A percentile compares a stretch with the other conserved stretches of the same genome.
These are phyloP conservation scores for Udeniomyces megalosporus DNA, from an alignment of 768 basidiomycete species.

Conservation along the genomic window DNA sequence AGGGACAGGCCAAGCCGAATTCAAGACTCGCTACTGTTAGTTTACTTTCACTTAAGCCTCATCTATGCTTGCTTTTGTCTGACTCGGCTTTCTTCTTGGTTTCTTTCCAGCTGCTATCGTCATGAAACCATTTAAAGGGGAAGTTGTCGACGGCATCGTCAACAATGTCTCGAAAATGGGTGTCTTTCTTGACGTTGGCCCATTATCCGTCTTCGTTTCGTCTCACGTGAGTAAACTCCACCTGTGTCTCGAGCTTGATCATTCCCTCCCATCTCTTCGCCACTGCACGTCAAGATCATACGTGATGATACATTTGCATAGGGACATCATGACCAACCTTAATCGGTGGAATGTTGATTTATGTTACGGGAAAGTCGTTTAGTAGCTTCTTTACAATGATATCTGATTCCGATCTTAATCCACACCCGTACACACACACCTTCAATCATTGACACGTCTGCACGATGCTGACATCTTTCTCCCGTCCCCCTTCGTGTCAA, in stretches of 20 bases:
- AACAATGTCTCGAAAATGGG: slow-evolving; percentile 99
- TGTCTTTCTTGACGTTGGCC: slow-evolving; percentile 93
- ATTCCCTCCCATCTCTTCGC: background rate
- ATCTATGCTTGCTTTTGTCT: too few relatives aligned
- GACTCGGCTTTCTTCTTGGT: too few relatives aligned
- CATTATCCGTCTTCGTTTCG: slow-evolving; percentile 83
- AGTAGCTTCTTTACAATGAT: slow-evolving; percentile 27
- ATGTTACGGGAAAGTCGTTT: slow-evolving; percentile 30
- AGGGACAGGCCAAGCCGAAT: slow-evolving; percentile 89
- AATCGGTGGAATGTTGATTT: slow-evolving; percentile 27
- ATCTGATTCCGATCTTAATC: slow-evolving; percentile 18
- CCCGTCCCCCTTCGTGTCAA: background rate
- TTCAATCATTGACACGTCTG: too few relatives aligned
- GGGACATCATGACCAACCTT: slow-evolving; percentile 29
- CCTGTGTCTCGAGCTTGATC: background rate
- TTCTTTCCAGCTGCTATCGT: slow-evolving; percentile 54
- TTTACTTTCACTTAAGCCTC: too few relatives aligned
- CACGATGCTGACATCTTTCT: slow-evolving; percentile 54
- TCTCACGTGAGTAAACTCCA: slow-evolving; percentile 51
- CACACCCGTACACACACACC: too few relatives aligned
- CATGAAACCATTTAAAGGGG: slow-evolving; percentile 99
- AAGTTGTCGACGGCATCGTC: slow-evolving; percentile 92
- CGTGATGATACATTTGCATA: slow-evolving; percentile 31
- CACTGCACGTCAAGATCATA: slow-evolving; percentile 3
- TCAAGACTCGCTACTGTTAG: slow-evolving; percentile 67